These are phyloP conservation scores for Stachybotrys chartarum DNA, from an alignment of 2,329 filamentous ascomycete species.

Conservation along the genomic window DNA sequence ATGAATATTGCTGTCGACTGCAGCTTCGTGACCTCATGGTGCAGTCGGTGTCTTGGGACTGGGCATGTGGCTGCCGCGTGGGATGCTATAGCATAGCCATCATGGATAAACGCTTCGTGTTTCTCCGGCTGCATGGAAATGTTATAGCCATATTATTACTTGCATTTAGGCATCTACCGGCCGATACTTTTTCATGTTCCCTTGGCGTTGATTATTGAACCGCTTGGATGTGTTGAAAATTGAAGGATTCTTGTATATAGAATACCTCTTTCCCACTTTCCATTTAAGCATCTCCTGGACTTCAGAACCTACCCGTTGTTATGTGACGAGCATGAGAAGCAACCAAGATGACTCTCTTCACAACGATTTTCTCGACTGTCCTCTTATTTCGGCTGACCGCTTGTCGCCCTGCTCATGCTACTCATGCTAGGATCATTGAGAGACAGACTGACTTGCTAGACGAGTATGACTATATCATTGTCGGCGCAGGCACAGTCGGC, in stretches of 20 bases:
- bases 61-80: neutral
- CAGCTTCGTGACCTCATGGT: neutral
- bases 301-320: no score
- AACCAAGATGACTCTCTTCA: neutral
- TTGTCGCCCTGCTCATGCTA: neutral
- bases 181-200: neutral
- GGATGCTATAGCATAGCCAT: neutral
- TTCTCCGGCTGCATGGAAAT: neutral
- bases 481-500: slow-evolving; percentile 10
- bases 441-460: neutral
- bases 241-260: neutral
- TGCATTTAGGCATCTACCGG: neutral
- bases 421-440: neutral
- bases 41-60: no score
- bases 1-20: neutral
- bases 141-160: neutral
- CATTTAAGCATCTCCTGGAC: no score
- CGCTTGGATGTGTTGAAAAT: neutral
- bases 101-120: neutral
- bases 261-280: neutral
- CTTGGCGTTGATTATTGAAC: neutral
- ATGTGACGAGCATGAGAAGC: neutral
- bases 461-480: slow-evolving; percentile 15
- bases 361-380: neutral
- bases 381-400: neutral